A percentile compares a stretch with the other conserved stretches of the same genome.
Conservation (phyloP, 2,329 filamentous ascomycete genomes). For the Neoarthrinium moseri region DNA sequence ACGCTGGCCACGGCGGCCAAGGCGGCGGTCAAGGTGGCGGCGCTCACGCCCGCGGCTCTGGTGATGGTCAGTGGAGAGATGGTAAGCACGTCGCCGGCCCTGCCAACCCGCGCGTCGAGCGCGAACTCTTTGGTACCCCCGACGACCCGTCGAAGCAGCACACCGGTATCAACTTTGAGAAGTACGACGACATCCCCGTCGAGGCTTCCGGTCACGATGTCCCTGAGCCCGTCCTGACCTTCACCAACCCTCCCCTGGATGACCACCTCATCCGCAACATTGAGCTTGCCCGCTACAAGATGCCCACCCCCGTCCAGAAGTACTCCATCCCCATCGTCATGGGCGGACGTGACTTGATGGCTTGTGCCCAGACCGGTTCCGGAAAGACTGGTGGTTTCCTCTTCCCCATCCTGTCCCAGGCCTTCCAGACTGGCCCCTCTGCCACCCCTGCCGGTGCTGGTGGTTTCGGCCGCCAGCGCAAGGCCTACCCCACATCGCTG, state of each 20-base stretch:
- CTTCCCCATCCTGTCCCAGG: constrained; percentile 98
- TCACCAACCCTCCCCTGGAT: constrained; percentile 93
- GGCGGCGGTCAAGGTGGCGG: constrained; percentile 50
- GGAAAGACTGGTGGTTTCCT: constrained; percentile 99
- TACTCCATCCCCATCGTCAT: constrained; percentile 99
- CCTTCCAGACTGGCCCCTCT: constrained; percentile 86
- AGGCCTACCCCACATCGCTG: constrained; percentile 94
- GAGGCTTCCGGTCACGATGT: constrained; percentile 94
- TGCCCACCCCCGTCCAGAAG: constrained; percentile 96
- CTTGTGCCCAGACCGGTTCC: constrained; percentile 98
- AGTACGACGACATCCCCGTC: constrained; percentile 99
- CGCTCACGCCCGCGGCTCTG: constrained; percentile 72
- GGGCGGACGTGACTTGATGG: constrained; percentile 97
- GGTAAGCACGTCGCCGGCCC: constrained; percentile 95
- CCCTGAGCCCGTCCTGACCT: constrained; percentile 84
- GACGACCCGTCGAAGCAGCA: constrained; percentile 95
- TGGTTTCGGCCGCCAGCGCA: constrained; percentile 89
- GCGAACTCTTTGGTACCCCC: constrained; percentile 87
- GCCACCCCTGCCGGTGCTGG: constrained; percentile 59
- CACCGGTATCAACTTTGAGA: constrained; percentile 99
- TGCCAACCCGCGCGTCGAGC: constrained; percentile 84
- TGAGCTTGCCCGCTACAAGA: constrained; percentile 88
- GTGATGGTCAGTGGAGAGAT: constrained; percentile 94
- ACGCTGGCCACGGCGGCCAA: constrained; percentile 49
- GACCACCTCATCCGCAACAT: constrained; percentile 94